These are phyloP conservation scores for Phytopythium sindhum DNA, from an alignment of 352 stramenopile species.

Conservation along the genomic window DNA sequence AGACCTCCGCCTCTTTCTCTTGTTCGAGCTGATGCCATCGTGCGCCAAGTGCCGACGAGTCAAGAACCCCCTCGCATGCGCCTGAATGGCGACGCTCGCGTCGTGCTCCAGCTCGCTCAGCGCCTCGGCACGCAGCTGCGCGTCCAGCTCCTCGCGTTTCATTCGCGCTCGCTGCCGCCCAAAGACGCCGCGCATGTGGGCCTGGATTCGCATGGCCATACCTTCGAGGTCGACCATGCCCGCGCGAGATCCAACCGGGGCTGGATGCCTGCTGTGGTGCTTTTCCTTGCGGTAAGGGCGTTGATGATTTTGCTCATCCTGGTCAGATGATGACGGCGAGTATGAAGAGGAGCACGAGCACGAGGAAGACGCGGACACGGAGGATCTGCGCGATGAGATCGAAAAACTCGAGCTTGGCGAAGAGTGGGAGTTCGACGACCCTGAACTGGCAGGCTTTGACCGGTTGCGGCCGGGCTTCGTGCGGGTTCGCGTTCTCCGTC, in stretches of 20 bases:
- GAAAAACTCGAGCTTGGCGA: slow-evolving; percentile 12
- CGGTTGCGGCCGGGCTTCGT: neutral
- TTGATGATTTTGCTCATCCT: neutral
- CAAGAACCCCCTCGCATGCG: slow-evolving; percentile 31
- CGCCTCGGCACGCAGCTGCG: slow-evolving; percentile 41
- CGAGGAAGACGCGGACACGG: slow-evolving; percentile 16
- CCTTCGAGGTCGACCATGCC: neutral
- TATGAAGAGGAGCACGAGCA: slow-evolving; percentile 17
- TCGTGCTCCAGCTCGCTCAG: slow-evolving; percentile 33
- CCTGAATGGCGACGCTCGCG: slow-evolving; percentile 38
- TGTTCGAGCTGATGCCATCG: neutral
- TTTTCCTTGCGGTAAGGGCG: neutral
- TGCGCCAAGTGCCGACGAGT: slow-evolving; percentile 2
- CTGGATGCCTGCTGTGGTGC: neutral
- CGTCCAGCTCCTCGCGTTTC: slow-evolving; percentile 20
- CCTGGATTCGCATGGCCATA: slow-evolving; percentile 44
- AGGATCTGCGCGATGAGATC: slow-evolving; percentile 9
- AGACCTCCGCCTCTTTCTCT: slow-evolving; percentile 19
- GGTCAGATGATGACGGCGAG: slow-evolving; percentile 14
- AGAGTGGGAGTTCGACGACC: slow-evolving; percentile 12
- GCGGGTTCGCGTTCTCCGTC: neutral
- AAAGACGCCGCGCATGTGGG: slow-evolving; percentile 23
- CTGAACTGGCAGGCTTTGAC: neutral
- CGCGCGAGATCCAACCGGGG: neutral
- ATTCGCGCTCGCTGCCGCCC: slow-evolving; percentile 20